phyloP scores from a whole-genome alignment of 1,284 basidiomycete genomes.

The Trichosporon sp. region DNA sequence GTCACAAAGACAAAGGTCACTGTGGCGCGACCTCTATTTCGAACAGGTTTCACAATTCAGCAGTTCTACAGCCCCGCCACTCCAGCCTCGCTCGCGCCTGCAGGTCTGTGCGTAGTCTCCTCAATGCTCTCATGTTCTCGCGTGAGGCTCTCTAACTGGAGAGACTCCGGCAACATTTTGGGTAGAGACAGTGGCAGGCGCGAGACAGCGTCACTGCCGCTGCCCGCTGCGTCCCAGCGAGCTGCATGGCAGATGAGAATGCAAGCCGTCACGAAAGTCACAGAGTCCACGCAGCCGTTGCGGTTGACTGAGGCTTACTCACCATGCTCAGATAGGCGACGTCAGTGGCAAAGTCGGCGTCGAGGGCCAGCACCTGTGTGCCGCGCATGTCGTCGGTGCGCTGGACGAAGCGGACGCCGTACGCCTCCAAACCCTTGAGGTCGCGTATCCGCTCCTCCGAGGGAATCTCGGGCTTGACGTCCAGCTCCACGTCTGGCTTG shows the following conservation, averaged over 20 bases:
- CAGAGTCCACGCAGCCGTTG: not conserved
- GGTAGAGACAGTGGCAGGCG: not conserved
- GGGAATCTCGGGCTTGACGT: not conserved
- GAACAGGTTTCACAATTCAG: not conserved
- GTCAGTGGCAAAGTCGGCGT: not conserved
- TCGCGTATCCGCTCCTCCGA: not conserved
- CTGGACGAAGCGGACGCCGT: not conserved
- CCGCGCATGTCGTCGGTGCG: constrained; percentile 12
- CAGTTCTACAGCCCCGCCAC: not conserved
- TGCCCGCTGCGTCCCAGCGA: not conserved
- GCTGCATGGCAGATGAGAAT: not conserved
- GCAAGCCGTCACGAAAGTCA: not conserved
- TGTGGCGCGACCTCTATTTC: not conserved
- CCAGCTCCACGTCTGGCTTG: not conserved
- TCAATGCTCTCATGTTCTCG: not conserved
- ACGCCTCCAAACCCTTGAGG: not conserved
- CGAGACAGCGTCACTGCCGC: not conserved
- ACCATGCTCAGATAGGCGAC: not conserved
- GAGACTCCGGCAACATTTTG: not conserved
- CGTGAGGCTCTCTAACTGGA: no score
- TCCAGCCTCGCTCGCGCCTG: not conserved
- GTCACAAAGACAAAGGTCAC: not conserved
- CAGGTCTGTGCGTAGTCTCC: not conserved
- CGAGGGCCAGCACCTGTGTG: not conserved
- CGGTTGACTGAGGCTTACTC: not conserved